These are phyloP conservation scores for sunflower (Helianthus annuus) DNA, from an alignment of 129 eudicot genomes.

Conservation along the genomic window HanXRQr2.0-SUNRISE NC_035442.2:118979421-118979920, in stretches of 20 bases:
- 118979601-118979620: not conserved
- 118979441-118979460: slow-evolving; percentile 51
- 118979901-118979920: not conserved
- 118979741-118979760: slow-evolving; percentile 52
- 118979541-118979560: not conserved
- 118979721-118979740: slow-evolving; percentile 85
- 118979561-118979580: not conserved
- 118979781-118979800: slow-evolving; percentile 97
- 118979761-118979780: slow-evolving; percentile 79
- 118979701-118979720: slow-evolving; percentile 86
- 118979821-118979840: slow-evolving; percentile 64
- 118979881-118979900: slow-evolving; percentile 48
- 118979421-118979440: slow-evolving; percentile 67
- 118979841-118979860: slow-evolving; percentile 78
- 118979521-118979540: not conserved
- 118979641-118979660: slow-evolving; percentile 63
- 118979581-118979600: not conserved
- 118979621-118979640: slow-evolving; percentile 7
- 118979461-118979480: slow-evolving; percentile 10
- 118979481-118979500: not conserved
- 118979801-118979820: slow-evolving; percentile 71
- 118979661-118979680: slow-evolving; percentile 76
- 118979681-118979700: slow-evolving; percentile 76
- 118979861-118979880: slow-evolving; percentile 48
- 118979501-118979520: too few species aligned